Conservation (phyloP, 352 stramenopile species). For the Achlya hypogyna region DNA sequence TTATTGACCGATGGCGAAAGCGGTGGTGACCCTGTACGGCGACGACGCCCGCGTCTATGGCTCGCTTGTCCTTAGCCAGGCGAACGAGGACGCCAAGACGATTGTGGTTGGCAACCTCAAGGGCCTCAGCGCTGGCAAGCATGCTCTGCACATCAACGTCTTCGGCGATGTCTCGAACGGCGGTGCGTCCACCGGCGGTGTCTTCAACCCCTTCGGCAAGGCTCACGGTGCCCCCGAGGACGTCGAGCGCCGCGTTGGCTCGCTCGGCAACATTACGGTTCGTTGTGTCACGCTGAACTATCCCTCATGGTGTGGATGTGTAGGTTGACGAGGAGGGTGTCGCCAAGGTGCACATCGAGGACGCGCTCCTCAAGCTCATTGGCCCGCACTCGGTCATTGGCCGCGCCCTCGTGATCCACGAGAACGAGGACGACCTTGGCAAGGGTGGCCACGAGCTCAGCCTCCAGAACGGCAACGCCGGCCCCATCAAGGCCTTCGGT, state of each 20-base stretch:
- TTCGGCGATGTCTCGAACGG: conserved; percentile 92
- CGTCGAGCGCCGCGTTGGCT: conserved; percentile 93
- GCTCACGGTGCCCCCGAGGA: conserved; percentile 94
- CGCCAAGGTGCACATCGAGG: conserved; percentile 88
- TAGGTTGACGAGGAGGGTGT: conserved; percentile 74
- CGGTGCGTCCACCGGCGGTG: conserved; percentile 65
- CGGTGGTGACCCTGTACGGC: conserved; percentile 80
- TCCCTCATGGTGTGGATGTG: conserved; percentile 22
- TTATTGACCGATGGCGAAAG: conserved; percentile 51
- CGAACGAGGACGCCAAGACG: conserved; percentile 81
- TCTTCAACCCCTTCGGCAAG: conserved; percentile 98
- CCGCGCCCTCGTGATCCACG: conserved; percentile 91
- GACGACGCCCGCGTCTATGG: conserved; percentile 73
- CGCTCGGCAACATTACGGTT: conserved; percentile 87
- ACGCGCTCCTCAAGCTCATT: conserved; percentile 95
- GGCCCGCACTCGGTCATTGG: conserved; percentile 97
- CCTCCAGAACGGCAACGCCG: conserved; percentile 94
- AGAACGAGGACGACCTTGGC: conserved; percentile 93
- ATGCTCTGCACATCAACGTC: conserved; percentile 93
- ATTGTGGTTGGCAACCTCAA: conserved; percentile 79
- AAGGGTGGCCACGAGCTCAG: conserved; percentile 95
- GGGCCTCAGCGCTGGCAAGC: conserved; percentile 78
- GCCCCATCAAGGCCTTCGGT: conserved; percentile 84
- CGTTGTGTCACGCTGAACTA: conserved; percentile 7
- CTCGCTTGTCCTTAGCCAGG: conserved; percentile 69